Evolutionary conservation across 192 early-diverging fungal species (phyloP).

Genomic region (Haplosporangium gracile): DNA sequence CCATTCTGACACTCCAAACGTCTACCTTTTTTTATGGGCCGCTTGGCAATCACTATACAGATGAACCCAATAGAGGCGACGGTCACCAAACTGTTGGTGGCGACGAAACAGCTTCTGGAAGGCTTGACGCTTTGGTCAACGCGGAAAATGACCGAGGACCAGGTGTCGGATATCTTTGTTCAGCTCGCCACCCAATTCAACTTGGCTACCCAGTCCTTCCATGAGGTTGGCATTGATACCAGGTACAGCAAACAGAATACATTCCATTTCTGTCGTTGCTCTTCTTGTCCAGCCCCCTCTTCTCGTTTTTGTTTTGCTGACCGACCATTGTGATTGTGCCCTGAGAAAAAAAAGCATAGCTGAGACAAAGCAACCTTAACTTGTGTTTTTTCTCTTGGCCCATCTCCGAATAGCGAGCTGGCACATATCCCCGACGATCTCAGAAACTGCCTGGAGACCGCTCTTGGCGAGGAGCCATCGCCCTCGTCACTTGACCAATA

Average conservation of each 20-base stretch:
- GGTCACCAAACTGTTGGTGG: slow-evolving; percentile 56
- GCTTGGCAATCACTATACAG: slow-evolving; percentile 6
- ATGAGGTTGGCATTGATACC: slow-evolving; percentile 36
- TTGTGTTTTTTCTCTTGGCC: not conserved
- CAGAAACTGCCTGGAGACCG: slow-evolving; percentile 44
- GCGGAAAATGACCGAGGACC: slow-evolving; percentile 36
- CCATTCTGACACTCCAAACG: not conserved
- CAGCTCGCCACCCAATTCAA: slow-evolving; percentile 54
- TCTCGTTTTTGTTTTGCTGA: not conserved
- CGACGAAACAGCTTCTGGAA: slow-evolving; percentile 60
- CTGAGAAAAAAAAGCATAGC: not conserved
- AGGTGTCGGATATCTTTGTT: slow-evolving; percentile 57
- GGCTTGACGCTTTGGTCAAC: slow-evolving; percentile 60
- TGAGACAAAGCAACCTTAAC: not conserved
- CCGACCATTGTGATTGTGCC: not conserved
- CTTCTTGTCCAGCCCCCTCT: not conserved
- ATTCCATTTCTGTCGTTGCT: not conserved
- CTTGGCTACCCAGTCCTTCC: slow-evolving; percentile 34
- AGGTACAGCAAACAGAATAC: slow-evolving; percentile 20
- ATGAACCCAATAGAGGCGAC: slow-evolving; percentile 57
- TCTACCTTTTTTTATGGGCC: not conserved
- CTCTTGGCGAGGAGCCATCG: slow-evolving; percentile 45
- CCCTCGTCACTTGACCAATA: slow-evolving; percentile 46
- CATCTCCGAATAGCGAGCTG: slow-evolving; percentile 49
- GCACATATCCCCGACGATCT: slow-evolving; percentile 49